Percentiles rank a stretch among this genome's conserved stretches.
Conservation (phyloP, 768 basidiomycete species). For the Rhizopogon rudus region DNA sequence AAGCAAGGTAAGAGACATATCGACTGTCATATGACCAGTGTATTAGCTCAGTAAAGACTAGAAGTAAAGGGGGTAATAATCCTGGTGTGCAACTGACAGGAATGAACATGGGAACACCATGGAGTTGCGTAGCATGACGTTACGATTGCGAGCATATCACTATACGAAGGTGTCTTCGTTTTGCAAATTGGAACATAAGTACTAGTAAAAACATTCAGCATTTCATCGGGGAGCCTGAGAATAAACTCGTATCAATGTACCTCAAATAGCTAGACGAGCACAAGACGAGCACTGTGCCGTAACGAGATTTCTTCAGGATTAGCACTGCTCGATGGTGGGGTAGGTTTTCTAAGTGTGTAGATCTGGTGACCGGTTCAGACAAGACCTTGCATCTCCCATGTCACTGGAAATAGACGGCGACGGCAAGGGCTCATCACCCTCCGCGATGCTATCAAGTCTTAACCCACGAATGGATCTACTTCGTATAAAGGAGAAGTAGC, state of each 20-base stretch:
- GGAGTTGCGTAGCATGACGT: background rate
- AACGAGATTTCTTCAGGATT: background rate
- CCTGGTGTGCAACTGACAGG: background rate
- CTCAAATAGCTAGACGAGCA: background rate
- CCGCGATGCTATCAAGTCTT: background rate
- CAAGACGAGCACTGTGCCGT: background rate
- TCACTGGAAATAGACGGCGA: background rate
- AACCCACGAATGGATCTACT: background rate
- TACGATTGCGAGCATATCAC: background rate
- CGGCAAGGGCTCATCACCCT: background rate
- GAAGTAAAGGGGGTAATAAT: background rate
- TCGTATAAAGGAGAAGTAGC: background rate
- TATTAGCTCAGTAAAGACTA: too few species aligned
- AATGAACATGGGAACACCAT: background rate
- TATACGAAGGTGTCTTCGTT: too few species aligned
- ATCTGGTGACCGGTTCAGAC: too few species aligned
- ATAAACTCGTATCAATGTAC: background rate
- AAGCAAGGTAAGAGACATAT: too few species aligned
- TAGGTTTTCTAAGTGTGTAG: background rate
- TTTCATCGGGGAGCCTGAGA: too few species aligned
- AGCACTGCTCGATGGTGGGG: background rate
- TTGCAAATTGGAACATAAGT: background rate
- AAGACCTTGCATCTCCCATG: background rate
- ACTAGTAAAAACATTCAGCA: background rate
- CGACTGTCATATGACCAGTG: too few species aligned